Percentiles rank a stretch among this genome's conserved stretches.
These are phyloP conservation scores for Phaffomyces antillensis DNA, from an alignment of 805 yeast genomes.

Conservation along the genomic window DNA sequence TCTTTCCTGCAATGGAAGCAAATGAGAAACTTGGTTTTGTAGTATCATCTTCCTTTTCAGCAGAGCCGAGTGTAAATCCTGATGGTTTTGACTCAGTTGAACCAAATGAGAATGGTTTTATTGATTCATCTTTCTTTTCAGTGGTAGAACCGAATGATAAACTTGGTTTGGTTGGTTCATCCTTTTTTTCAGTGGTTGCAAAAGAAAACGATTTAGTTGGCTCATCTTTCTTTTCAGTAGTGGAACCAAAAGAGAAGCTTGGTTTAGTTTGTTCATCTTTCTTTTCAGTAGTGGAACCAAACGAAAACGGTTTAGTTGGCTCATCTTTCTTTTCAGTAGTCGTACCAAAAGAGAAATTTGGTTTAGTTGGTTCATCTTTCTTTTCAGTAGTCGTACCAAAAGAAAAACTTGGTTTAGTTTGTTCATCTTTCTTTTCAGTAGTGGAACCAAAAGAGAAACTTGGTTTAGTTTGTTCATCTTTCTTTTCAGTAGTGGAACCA, in stretches of 20 bases:
- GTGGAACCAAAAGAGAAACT: conserved; percentile 6
- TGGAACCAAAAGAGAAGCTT: background rate
- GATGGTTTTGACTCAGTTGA: background rate
- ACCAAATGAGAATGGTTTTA: background rate
- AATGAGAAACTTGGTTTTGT: background rate
- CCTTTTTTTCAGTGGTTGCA: background rate
- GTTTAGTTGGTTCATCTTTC: background rate
- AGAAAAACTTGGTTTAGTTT: background rate
- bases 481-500: conserved; percentile 4
- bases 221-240: background rate
- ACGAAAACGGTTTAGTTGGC: background rate
- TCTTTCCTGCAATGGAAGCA: background rate
- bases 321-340: too few relatives aligned
- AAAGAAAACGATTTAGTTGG: background rate
- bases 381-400: background rate
- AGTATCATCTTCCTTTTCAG: background rate
- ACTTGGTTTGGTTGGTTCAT: background rate
- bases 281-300: background rate
- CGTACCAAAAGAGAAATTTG: background rate
- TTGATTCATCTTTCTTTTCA: background rate
- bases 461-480: background rate
- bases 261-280: background rate
- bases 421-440: background rate
- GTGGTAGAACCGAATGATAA: background rate
- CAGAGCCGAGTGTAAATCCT: background rate